Evolutionary conservation across 1,284 basidiomycete species (phyloP).

Genomic region (Termitomyces sp.): DNA sequence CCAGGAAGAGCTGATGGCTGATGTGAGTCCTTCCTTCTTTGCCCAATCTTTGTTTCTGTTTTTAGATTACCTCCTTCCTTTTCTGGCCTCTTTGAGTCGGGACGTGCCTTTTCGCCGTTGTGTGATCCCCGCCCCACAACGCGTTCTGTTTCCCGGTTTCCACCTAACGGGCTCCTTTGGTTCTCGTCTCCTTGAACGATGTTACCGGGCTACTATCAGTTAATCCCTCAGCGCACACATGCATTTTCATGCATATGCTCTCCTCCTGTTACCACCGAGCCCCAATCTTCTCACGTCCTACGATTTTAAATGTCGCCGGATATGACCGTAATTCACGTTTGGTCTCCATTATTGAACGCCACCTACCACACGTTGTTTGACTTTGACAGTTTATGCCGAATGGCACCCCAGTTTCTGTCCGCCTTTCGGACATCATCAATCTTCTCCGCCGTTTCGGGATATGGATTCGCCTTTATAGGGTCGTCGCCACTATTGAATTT

Average conservation of each 20-base stretch:
- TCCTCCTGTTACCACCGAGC: not conserved
- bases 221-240: not conserved
- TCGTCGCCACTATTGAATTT: not conserved
- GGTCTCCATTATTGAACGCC: not conserved
- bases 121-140: not conserved
- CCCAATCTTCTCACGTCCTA: no score
- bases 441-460: not conserved
- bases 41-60: not conserved
- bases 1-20: slow-evolving; percentile 73
- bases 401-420: not conserved
- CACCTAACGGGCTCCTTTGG: not conserved
- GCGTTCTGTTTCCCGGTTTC: not conserved
- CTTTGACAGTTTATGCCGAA: not conserved
- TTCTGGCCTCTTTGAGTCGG: not conserved
- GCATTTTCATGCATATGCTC: not conserved
- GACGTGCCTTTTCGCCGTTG: not conserved
- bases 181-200: not conserved
- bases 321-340: not conserved
- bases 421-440: not conserved
- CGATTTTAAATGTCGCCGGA: not conserved
- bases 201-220: not conserved
- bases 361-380: not conserved
- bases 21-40: slow-evolving; percentile 40
- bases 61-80: not conserved
- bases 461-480: not conserved